Percentiles rank a stretch among this genome's conserved stretches.
These are phyloP conservation scores for Vigna reflexopilosa DNA, from an alignment of 306 rosid species.

Conservation along the genomic window DNA sequence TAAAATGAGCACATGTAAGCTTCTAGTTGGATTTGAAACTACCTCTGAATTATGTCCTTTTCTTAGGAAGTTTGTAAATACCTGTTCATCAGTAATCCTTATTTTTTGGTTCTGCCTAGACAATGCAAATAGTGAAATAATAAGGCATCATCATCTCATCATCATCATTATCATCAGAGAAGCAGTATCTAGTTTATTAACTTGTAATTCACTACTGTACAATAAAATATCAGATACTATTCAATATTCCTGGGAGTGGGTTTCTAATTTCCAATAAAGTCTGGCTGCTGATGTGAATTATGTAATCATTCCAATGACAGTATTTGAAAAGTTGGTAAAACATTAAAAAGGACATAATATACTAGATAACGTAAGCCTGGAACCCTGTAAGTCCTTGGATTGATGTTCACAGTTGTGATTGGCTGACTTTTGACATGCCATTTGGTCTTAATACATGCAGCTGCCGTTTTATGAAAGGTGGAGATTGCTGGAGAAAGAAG, in stretches of 20 bases:
- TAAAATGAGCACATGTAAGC: constrained; percentile 17
- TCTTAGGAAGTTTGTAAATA: constrained; percentile 7
- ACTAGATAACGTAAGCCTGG: neutral
- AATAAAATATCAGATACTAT: neutral
- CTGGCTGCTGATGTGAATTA: neutral
- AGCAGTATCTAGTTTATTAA: constrained; percentile 1
- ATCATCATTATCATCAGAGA: neutral
- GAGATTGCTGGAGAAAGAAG: constrained; percentile 98
- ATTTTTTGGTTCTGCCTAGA: constrained; percentile 12
- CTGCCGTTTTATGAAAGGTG: constrained; percentile 94
- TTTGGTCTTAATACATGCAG: constrained; percentile 60
- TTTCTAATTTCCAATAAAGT: constrained; percentile 4
- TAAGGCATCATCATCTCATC: neutral
- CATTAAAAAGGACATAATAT: neutral
- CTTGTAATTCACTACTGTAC: neutral
- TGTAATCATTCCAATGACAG: neutral
- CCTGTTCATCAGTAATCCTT: constrained; percentile 15
- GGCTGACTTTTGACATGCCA: constrained; percentile 33
- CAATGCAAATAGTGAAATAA: constrained; percentile 31
- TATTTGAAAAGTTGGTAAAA: constrained; percentile 12
- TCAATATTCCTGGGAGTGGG: neutral
- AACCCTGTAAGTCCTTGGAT: constrained; percentile 23
- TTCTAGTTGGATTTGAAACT: constrained; percentile 32
- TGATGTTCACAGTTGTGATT: constrained; percentile 27
- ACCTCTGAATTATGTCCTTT: constrained; percentile 5